These are phyloP conservation scores for Pittosporum tobira DNA, from an alignment of 129 eudicot species.

Conservation along the genomic window DNA sequence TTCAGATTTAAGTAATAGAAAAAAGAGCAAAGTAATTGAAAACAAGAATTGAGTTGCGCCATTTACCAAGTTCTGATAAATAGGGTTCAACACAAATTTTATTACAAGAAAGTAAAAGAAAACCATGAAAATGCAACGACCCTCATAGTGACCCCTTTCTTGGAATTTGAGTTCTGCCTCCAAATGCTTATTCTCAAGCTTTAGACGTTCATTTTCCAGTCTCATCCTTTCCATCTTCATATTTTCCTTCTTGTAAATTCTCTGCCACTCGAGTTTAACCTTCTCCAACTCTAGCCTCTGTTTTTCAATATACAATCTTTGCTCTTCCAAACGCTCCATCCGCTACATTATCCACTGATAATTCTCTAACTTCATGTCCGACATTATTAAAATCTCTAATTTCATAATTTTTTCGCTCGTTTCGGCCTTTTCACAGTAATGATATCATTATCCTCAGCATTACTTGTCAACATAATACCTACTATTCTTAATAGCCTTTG, in stretches of 20 bases:
- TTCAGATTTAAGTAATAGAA: not conserved
- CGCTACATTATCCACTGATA: not conserved
- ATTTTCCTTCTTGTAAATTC: not conserved
- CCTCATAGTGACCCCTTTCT: not conserved
- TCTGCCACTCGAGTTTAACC: slow-evolving; percentile 3
- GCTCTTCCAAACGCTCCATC: slow-evolving; percentile 8
- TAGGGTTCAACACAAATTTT: no score
- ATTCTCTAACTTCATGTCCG: not conserved
- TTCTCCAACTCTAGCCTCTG: slow-evolving; percentile 14
- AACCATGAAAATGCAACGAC: not conserved
- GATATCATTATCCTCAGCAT: not conserved
- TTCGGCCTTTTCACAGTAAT: not conserved
- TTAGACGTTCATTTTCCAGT: slow-evolving; percentile 15
- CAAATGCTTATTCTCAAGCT: slow-evolving; percentile 16
- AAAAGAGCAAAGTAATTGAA: not conserved
- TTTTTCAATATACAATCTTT: slow-evolving; percentile 3
- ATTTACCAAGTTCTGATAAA: not conserved
- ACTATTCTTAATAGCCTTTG: slow-evolving; percentile 10
- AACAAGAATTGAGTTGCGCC: not conserved
- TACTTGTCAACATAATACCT: not conserved
- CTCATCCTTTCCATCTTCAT: slow-evolving; percentile 18
- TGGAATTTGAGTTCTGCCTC: slow-evolving; percentile 3
- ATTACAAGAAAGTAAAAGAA: no score
- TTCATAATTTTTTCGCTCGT: not conserved
- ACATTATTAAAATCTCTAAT: not conserved